Conservation (phyloP, 192 early-diverging fungal genomes). For the Linnemannia schmuckeri region DNA sequence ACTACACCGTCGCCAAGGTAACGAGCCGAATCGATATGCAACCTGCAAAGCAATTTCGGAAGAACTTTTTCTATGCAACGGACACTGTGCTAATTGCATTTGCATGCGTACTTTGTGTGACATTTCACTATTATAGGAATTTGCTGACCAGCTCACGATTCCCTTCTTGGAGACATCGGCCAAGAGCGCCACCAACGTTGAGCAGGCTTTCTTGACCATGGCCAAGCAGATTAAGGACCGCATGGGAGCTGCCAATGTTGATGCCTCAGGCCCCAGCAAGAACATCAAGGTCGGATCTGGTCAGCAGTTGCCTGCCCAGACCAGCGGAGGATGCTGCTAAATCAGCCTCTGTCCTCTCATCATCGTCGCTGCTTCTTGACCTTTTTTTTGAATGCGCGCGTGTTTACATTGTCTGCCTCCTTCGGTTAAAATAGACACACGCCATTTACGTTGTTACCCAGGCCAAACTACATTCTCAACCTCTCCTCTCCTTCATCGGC, state of each 20-base stretch:
- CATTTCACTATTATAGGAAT: slow-evolving; percentile 75
- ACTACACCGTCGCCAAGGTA: slow-evolving; percentile 75
- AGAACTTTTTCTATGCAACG: neutral
- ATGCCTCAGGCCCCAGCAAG: slow-evolving; percentile 60
- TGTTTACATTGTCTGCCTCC: neutral
- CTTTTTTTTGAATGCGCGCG: neutral
- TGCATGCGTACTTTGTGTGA: neutral
- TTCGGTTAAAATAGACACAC: neutral
- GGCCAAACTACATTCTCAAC: neutral
- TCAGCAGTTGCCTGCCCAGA: slow-evolving; percentile 62
- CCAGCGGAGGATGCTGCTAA: slow-evolving; percentile 68
- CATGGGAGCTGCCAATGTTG: slow-evolving; percentile 69
- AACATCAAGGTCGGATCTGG: slow-evolving; percentile 68
- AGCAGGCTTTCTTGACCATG: slow-evolving; percentile 99
- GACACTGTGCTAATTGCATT: neutral
- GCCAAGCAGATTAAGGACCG: slow-evolving; percentile 99
- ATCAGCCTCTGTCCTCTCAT: neutral
- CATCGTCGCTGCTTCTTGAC: neutral
- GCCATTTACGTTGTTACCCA: neutral
- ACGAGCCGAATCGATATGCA: neutral
- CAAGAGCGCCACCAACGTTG: slow-evolving; percentile 98
- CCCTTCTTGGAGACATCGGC: slow-evolving; percentile 98
- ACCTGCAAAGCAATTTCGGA: neutral
- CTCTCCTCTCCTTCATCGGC: neutral
- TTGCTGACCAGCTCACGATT: slow-evolving; percentile 88